Conservation (phyloP, 148 eudicot genomes). For the Cornus kousa region DNA sequence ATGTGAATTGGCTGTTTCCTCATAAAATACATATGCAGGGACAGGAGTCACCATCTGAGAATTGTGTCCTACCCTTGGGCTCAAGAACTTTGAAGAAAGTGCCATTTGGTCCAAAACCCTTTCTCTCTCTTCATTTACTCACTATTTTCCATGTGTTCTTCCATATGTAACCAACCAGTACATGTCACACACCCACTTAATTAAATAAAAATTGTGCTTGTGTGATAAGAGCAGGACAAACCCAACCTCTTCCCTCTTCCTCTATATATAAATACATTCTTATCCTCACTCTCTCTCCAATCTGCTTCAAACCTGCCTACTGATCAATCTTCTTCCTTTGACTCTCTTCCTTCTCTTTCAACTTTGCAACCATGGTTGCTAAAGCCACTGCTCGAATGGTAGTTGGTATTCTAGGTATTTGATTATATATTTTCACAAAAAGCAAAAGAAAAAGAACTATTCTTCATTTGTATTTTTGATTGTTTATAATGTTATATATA, state of each 20-base stretch:
- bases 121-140: background rate
- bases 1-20: background rate
- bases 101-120: background rate
- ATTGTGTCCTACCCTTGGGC: background rate
- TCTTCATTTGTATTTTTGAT: background rate
- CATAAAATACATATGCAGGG: background rate
- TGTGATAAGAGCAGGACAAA: background rate
- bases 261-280: background rate
- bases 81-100: background rate
- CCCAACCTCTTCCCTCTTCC: slow-evolving; percentile 1
- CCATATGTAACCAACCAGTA: background rate
- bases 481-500: too few relatives aligned
- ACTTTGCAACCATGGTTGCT: slow-evolving; percentile 28
- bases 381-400: slow-evolving; percentile 31
- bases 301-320: background rate
- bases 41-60: background rate
- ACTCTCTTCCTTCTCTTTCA: background rate
- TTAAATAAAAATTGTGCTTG: background rate
- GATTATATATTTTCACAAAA: background rate
- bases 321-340: background rate
- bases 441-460: background rate
- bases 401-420: slow-evolving; percentile 43
- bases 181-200: background rate
- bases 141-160: background rate
- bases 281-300: background rate